Evolutionary conservation across 805 yeast genomes (phyloP).

Genomic region (Dipodascopsis tothii): DNA sequence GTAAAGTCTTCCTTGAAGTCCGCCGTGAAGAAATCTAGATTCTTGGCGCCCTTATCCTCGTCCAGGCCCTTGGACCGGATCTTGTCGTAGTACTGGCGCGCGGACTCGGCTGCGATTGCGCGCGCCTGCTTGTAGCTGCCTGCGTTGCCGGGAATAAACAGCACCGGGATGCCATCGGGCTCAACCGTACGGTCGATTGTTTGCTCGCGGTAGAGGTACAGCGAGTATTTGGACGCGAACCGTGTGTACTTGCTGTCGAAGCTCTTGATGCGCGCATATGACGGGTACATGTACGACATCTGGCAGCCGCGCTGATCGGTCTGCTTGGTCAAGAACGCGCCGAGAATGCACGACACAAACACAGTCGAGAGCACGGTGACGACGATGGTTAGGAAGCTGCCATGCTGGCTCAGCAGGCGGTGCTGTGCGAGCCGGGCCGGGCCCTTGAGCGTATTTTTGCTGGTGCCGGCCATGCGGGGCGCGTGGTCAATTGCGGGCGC

Average conservation of each 20-base stretch:
- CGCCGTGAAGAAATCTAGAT: constrained; percentile 79
- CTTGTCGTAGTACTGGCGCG: constrained; percentile 45
- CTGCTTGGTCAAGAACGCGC: constrained; percentile 12
- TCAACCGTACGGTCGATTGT: constrained; percentile 32
- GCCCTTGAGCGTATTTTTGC: neutral
- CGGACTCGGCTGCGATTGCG: constrained; percentile 79
- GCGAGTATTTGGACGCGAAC: constrained; percentile 73
- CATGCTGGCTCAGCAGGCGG: constrained; percentile 2
- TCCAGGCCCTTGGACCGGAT: constrained; percentile 23
- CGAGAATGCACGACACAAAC: constrained; percentile 4
- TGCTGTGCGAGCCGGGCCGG: neutral
- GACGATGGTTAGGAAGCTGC: constrained; percentile 7
- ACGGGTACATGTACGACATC: constrained; percentile 72
- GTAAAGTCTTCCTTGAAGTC: constrained; percentile 95
- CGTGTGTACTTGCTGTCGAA: constrained; percentile 65
- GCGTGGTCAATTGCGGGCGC: too few species aligned
- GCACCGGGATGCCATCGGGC: constrained; percentile 77
- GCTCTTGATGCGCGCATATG: constrained; percentile 65
- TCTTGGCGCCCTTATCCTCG: constrained; percentile 32
- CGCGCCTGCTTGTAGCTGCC: constrained; percentile 87
- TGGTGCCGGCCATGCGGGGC: neutral
- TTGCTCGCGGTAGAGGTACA: constrained; percentile 81
- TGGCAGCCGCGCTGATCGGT: constrained; percentile 41
- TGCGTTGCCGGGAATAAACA: constrained; percentile 96
- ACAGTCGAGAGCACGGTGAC: constrained; percentile 8